Evolutionary conservation across 257 asterid species (phyloP).

Genomic region (Linaria vulgaris): DNA sequence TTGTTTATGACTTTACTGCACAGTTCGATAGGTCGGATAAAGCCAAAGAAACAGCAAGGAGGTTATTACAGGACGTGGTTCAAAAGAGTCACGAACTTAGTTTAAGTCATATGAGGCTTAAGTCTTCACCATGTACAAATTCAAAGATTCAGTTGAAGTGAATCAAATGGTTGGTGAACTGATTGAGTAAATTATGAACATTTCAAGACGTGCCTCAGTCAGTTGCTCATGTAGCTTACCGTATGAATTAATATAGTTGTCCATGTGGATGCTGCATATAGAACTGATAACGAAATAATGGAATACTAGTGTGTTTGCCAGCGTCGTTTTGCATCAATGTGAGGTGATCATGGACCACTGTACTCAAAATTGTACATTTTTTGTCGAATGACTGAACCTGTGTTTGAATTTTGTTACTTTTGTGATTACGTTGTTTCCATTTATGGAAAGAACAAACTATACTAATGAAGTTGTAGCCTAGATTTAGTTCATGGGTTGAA

Average conservation of each 20-base stretch:
- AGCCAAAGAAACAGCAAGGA: slow-evolving; percentile 82
- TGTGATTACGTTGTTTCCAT: slow-evolving; percentile 23
- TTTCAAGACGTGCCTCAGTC: background rate
- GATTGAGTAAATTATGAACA: background rate
- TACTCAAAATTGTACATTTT: slow-evolving; percentile 32
- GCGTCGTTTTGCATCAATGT: slow-evolving; percentile 12
- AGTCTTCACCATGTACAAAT: slow-evolving; percentile 39
- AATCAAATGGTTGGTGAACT: slow-evolving; percentile 12
- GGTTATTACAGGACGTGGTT: slow-evolving; percentile 63
- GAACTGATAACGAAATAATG: slow-evolving; percentile 17
- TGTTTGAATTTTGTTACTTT: slow-evolving; percentile 32
- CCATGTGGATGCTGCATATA: slow-evolving; percentile 5
- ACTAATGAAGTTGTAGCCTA: background rate
- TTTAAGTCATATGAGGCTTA: slow-evolving; percentile 35
- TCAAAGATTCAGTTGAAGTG: slow-evolving; percentile 27
- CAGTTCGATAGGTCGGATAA: slow-evolving; percentile 65
- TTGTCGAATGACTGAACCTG: background rate
- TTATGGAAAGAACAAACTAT: slow-evolving; percentile 14
- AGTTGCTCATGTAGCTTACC: slow-evolving; percentile 1
- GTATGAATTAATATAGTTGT: background rate
- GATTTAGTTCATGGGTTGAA: slow-evolving; percentile 8
- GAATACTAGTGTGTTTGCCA: slow-evolving; percentile 21
- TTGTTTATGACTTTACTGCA: slow-evolving; percentile 70
- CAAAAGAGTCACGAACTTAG: slow-evolving; percentile 67
- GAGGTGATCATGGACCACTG: slow-evolving; percentile 34